These are phyloP conservation scores for Globisporangium nunn DNA, from an alignment of 352 stramenopile species.

Conservation along the genomic window DNA sequence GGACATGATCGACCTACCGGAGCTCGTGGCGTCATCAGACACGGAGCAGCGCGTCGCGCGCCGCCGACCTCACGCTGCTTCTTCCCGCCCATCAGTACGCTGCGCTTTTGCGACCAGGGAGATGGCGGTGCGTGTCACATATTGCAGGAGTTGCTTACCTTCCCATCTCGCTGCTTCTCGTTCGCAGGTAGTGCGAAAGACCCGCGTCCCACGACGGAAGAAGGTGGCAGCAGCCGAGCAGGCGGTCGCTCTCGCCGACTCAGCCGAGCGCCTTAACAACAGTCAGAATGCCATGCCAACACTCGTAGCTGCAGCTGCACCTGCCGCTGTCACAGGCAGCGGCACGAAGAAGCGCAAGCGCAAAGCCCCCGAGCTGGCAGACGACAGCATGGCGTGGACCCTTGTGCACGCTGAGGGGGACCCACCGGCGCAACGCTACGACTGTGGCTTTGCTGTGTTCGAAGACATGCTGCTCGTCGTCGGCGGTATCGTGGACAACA, in stretches of 20 bases:
- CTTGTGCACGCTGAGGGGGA: slow-evolving; percentile 20
- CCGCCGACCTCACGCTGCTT: neutral
- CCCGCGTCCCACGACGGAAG: slow-evolving; percentile 5
- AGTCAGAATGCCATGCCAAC: neutral
- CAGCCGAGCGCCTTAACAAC: neutral
- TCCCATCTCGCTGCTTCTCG: neutral
- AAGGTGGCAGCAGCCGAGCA: neutral
- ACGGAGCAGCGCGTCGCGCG: slow-evolving; percentile 8
- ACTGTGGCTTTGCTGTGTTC: slow-evolving; percentile 43
- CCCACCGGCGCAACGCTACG: slow-evolving; percentile 35
- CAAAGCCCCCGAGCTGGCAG: slow-evolving; percentile 23
- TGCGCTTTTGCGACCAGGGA: neutral
- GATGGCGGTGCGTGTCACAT: neutral
- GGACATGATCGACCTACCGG: slow-evolving; percentile 50
- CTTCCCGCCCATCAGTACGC: slow-evolving; percentile 1
- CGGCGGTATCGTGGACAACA: slow-evolving; percentile 48
- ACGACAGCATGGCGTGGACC: slow-evolving; percentile 28
- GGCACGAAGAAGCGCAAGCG: slow-evolving; percentile 20
- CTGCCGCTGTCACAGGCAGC: neutral
- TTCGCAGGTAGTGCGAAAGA: slow-evolving; percentile 10
- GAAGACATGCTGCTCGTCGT: slow-evolving; percentile 41
- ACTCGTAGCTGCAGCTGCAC: neutral
- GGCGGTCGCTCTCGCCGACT: neutral
- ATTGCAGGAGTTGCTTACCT: neutral
- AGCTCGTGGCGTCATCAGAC: slow-evolving; percentile 43